These are phyloP conservation scores for Pythium aphanidermatum DNA, from an alignment of 352 stramenopile genomes.

Conservation along the genomic window DNA sequence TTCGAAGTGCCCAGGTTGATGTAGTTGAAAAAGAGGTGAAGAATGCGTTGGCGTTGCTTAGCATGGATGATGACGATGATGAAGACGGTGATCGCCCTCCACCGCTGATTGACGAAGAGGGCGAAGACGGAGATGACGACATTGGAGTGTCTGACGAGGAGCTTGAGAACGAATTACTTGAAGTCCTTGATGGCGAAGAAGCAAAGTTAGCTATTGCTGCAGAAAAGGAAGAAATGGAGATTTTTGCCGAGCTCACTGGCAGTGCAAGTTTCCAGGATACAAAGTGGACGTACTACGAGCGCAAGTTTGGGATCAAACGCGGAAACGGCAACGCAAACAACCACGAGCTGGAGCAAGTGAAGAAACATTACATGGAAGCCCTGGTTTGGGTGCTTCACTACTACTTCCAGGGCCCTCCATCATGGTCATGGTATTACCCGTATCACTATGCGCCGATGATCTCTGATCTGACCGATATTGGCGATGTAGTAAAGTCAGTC, in stretches of 20 bases:
- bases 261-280: conserved; percentile 76
- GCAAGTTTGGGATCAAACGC: conserved; percentile 64
- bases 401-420: conserved; percentile 91
- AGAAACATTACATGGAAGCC: conserved; percentile 74
- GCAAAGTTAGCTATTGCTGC: conserved; percentile 37
- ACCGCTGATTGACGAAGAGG: conserved; percentile 35
- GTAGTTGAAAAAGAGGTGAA: conserved; percentile 41
- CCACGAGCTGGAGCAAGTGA: conserved; percentile 46
- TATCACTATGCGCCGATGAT: conserved; percentile 99
- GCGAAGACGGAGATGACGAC: conserved; percentile 35
- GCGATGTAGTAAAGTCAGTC: conserved; percentile 48
- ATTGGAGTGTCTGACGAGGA: conserved; percentile 18
- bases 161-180: conserved; percentile 47
- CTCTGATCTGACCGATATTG: conserved; percentile 94
- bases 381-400: conserved; percentile 77
- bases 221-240: conserved; percentile 34
- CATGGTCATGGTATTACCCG: conserved; percentile 99
- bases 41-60: conserved; percentile 39
- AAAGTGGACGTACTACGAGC: conserved; percentile 83
- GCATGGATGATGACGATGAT: conserved; percentile 26
- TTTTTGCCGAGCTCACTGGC: conserved; percentile 44
- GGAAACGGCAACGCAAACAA: conserved; percentile 56
- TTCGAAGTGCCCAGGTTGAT: conserved; percentile 20
- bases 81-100: conserved; percentile 24
- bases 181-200: conserved; percentile 51